These are phyloP conservation scores for Borovskyia barvae DNA, from an alignment of 208 protist species.

Conservation along the genomic window DNA sequence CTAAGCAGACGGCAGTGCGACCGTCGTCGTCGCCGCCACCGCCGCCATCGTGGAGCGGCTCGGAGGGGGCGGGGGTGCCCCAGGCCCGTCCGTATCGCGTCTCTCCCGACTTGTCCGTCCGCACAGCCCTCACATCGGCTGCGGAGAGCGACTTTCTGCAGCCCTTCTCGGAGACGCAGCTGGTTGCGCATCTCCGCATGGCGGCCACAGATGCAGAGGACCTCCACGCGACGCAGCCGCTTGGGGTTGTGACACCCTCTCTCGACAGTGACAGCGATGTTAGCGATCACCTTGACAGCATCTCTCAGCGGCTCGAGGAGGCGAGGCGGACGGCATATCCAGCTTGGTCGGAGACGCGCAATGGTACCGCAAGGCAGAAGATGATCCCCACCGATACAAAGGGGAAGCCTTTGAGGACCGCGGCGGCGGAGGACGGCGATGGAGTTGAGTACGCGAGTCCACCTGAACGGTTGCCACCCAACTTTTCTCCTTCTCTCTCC, in stretches of 20 bases:
- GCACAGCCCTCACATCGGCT: neutral
- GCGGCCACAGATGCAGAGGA: no score
- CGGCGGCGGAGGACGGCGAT: no score
- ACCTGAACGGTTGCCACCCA: no score
- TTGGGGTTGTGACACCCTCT: no score
- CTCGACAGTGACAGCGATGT: neutral
- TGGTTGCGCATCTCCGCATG: neutral
- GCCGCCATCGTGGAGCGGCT: neutral
- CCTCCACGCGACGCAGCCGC: no score
- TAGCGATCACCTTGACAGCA: neutral
- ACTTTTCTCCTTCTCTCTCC: no score
- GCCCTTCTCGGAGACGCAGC: constrained; percentile 12
- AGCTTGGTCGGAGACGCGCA: no score
- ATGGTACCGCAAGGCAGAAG: no score
- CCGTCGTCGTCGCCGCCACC: neutral
- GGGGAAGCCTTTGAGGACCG: no score
- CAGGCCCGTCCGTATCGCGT: neutral
- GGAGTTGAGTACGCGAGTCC: no score
- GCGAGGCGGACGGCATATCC: no score
- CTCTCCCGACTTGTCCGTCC: constrained; percentile 1
- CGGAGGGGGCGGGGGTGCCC: neutral
- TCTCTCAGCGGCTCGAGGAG: neutral
- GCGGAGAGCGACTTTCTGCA: constrained; percentile 7
- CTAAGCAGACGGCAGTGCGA: neutral
- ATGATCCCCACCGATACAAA: no score